These are phyloP conservation scores for Ophiostoma sp. DNA, from an alignment of 2,329 filamentous ascomycete species.

Conservation along the genomic window DNA sequence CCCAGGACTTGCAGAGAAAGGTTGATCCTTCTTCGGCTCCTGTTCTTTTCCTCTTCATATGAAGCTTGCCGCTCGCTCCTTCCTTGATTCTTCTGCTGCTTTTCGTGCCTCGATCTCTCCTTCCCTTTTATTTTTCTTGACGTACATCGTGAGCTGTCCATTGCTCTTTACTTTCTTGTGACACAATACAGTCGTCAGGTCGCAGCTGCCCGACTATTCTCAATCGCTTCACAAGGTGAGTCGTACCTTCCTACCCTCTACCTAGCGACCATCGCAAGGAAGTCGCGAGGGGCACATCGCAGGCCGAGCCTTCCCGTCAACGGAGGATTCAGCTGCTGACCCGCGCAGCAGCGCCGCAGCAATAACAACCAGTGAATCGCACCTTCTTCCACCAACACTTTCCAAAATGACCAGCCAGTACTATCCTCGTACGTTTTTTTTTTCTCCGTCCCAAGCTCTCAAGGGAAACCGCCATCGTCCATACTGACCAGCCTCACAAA, in stretches of 20 bases:
- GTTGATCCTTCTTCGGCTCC: slow-evolving; percentile 10
- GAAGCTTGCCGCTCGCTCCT: neutral
- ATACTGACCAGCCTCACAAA: slow-evolving; percentile 22
- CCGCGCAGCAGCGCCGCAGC: neutral
- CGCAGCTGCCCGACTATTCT: neutral
- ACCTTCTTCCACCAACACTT: neutral
- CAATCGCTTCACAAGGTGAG: neutral
- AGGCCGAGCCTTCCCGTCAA: neutral
- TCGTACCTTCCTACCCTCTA: neutral
- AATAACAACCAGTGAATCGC: neutral
- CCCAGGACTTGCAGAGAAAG: neutral
- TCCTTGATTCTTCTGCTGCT: neutral
- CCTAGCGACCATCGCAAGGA: neutral
- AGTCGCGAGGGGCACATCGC: neutral
- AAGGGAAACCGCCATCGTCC: neutral
- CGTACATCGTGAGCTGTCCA: neutral
- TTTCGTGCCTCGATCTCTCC: neutral
- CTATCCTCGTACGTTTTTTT: slow-evolving; percentile 33
- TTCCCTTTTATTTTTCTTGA: neutral
- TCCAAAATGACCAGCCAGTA: slow-evolving; percentile 31
- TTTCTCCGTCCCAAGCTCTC: neutral
- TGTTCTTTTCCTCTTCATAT: neutral
- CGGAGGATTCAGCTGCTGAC: neutral
- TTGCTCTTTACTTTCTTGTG: neutral
- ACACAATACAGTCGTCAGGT: neutral